Base-by-base conservation (phyloP, 176 grass and related monocot genomes). In the Ensete glaucum region DNA sequence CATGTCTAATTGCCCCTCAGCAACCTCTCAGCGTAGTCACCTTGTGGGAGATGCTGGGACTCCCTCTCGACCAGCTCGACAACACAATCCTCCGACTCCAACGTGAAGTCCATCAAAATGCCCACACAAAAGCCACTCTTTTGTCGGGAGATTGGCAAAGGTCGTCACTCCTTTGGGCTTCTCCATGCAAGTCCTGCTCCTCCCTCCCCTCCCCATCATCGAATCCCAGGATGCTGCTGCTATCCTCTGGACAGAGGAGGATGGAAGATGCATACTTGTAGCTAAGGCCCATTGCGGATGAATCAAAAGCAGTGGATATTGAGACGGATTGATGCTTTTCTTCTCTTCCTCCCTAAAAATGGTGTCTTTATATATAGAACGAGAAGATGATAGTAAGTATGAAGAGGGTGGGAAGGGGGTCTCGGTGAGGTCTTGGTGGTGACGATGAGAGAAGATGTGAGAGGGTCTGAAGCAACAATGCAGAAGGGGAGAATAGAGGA, bases 161-260 rank as follows among this genome's bases (percentile, higher is more conserved):
- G 19, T 52, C 60, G 19, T 52, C 60, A 5, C 2, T 58, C 29
- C 19, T 76, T 63, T 49, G 13, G 34, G 17, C 9, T 11, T 51
- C 58, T 76, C 74, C 58, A 51, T 52, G 17, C 43, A 64, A 11
- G 10, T 57, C 50, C 60, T 52, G 34, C 34, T 52, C 43, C 27
- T 20, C 75, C 12, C 60, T 23, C 22, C 22, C 22, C 6, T 60
- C 54, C 12, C 65, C 67, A 12, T 69, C 75, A 21, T 52, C 75
- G 65, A 77, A 24, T 13, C 75, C 58, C 59, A 77, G 75, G 49
- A 77, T 25, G 75, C 59, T 77, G 60, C 27, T 77, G 60, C 43
- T 65, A 19, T 77, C 75, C 75, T 77, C 75, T 17, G 59, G 2
- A 43, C 75, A 77, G 11, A 77, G 75, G 12, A 77, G 54, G 43